Evolutionary conservation across 495 filamentous ascomycete genomes (phyloP).

Genomic region (Talaromyces borbonicus): DNA sequence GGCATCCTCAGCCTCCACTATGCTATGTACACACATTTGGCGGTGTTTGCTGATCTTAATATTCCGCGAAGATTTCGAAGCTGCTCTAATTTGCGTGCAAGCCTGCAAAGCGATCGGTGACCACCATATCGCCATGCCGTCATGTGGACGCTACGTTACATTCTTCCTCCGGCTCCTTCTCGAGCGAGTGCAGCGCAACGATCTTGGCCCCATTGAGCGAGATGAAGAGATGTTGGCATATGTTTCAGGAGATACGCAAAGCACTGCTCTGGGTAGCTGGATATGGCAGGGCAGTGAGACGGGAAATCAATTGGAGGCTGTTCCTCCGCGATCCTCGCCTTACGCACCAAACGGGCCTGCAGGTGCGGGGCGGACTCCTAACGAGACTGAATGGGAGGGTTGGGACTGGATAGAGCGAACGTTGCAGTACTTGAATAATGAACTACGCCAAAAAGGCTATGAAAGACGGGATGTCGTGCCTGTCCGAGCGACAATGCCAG

Average conservation of each 20-base stretch:
- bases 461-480: constrained; percentile 10
- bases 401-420: constrained; percentile 46
- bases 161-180: constrained; percentile 67
- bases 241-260: constrained; percentile 83
- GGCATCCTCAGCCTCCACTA: constrained; percentile 47
- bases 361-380: not conserved
- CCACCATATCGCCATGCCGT: constrained; percentile 58
- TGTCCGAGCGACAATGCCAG: constrained; percentile 10
- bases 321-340: constrained; percentile 12
- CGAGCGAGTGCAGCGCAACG: constrained; percentile 44
- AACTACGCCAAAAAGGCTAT: constrained; percentile 23
- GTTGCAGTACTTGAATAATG: constrained; percentile 35
- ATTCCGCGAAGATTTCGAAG: constrained; percentile 59
- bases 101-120: constrained; percentile 58
- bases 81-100: constrained; percentile 63
- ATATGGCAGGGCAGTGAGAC: constrained; percentile 68
- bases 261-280: constrained; percentile 70
- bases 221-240: constrained; percentile 92
- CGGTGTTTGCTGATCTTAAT: constrained; percentile 76
- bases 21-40: constrained; percentile 81
- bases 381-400: constrained; percentile 35
- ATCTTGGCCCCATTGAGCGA: constrained; percentile 43
- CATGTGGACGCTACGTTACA: constrained; percentile 74
- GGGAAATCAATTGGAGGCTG: constrained; percentile 25
- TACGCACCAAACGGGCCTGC: constrained; percentile 3